Evolutionary conservation across 352 stramenopile species (phyloP), one percentile per base, ranked within the genome.

Genomic region (Proteromonas lacertae): DNA sequence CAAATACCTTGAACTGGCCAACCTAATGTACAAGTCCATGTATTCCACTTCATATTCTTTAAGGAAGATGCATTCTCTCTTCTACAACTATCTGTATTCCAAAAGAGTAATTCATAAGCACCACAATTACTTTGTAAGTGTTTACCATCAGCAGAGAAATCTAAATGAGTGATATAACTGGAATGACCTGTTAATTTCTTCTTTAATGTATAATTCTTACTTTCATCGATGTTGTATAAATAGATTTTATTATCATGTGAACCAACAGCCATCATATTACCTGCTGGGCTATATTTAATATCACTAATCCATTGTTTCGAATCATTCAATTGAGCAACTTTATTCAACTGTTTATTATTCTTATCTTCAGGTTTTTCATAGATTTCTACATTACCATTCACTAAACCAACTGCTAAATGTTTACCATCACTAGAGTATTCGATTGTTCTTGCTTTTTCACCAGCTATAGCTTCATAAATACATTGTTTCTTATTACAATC

Each of bases 1-100:
- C 48, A 64, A 12, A 59, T 52, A 24, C 69, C 69, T 38, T 82
- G 65, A 0, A 80, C 64, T 0, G 62, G 45, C 69, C 69, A 83
- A 0, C 65, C 64, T 6, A 83, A 45, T 0, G 65, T 66, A 21
- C 57, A 60, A 5, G 60, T 81, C 47, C 66, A 66, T 1, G 66
- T 73, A 37, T 66, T 42, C 68, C 68, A 83, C 18, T 54, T 39
- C 18, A 69, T 64, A 30, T 83, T 62, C 16, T 60, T 51, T 25
- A 83, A 53, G 44, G 13, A 67, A 16, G 0, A 53, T 51, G n/a
- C 55, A n/a, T 58, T 71, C 8, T 57, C 68, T 36, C 77, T 38
- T 1, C 4, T 4, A 9, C 1, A 19, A 13, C 20, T 26, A 13
- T 13, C 32, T 1, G 32, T 16, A 9, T 7, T 2, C 32, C 38